Evolutionary conservation across 2,329 filamentous ascomycete species (phyloP).

Genomic region (Scortechinia acanthostroma): DNA sequence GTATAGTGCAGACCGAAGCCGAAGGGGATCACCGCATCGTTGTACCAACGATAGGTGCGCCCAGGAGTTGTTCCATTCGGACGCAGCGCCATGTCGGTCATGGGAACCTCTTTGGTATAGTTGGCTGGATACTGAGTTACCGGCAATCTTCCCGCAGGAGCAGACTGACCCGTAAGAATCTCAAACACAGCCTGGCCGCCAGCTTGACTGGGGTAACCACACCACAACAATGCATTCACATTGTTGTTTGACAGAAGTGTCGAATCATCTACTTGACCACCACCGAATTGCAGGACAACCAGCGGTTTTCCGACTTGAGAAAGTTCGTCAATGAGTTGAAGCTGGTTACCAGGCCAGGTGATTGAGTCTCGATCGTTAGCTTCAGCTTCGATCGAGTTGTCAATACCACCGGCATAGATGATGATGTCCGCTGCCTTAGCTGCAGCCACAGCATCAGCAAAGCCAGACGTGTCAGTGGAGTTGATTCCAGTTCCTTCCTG

Average conservation of each 20-base stretch:
- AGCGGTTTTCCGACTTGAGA: slow-evolving; percentile 23
- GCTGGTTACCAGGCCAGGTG: slow-evolving; percentile 29
- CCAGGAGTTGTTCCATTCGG: slow-evolving; percentile 26
- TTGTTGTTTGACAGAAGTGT: slow-evolving; percentile 24
- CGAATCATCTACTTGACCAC: slow-evolving; percentile 30
- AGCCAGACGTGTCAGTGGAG: neutral
- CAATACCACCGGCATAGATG: slow-evolving; percentile 6
- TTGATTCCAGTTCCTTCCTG: neutral
- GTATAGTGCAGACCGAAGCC: slow-evolving; percentile 33
- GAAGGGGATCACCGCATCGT: slow-evolving; percentile 26
- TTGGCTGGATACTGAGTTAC: neutral
- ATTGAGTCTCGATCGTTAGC: slow-evolving; percentile 27
- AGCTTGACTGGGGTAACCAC: slow-evolving; percentile 32
- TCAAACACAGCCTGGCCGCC: slow-evolving; percentile 29
- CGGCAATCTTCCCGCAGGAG: slow-evolving; percentile 29
- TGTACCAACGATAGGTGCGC: slow-evolving; percentile 33
- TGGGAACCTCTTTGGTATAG: slow-evolving; percentile 20
- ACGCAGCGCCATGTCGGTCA: slow-evolving; percentile 27
- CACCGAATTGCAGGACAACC: slow-evolving; percentile 31
- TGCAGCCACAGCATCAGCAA: neutral
- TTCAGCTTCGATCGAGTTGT: slow-evolving; percentile 29
- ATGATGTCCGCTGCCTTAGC: slow-evolving; percentile 14
- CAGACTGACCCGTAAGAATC: slow-evolving; percentile 27
- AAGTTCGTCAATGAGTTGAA: slow-evolving; percentile 26
- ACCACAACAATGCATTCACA: slow-evolving; percentile 30